Base-by-base conservation (phyloP, 2,329 filamentous ascomycete species). In the Epichloe festucae region DNA sequence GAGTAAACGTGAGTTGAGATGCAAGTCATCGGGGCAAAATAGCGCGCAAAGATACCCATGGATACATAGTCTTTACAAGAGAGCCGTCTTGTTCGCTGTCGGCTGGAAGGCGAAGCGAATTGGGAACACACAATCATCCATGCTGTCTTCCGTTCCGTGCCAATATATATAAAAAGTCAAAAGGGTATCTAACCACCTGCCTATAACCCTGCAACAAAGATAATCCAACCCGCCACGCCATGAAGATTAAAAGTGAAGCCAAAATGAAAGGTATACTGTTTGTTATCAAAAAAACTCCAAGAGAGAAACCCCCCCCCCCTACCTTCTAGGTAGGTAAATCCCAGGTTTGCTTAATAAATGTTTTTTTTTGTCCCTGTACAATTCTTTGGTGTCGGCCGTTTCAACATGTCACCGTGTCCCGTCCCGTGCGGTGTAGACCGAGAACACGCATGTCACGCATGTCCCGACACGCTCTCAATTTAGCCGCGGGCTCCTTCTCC, bases 401-500 rank as follows among this genome's bases (percentile, higher is more conserved):
- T 31, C 40, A 42, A 17, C 17, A 42, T 19, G 6, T 21, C 17
- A 17, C 38, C 15, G 12, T 40, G 40, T 42, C 40, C 27, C 27
- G 27, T 27, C 1, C 27, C 7, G 27, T 27, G 7, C 0, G 1
- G 5, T 23, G 23, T 27, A 27, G 27, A 27, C 27, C 6, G 27
- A 27, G 27, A 8, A 8, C 27, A 12, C 15, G 36, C 36, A 27
- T 27, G 23, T 27, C 23, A 12, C 35, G 35, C 35, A 6, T 12
- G 36, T 5, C 36, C 12, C 36, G 3, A 12, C 12, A 39, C 36
- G 5, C 5, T 15, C 12, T 53, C 47, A 71, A 49, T 69, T 70
- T 52, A 79, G 60, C 51, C 77, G 64, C 3, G 77, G 75, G 56
- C 77, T 80, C 68, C 79, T 79, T 62, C 77, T 73, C 63, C 72